A percentile compares a stretch with the other conserved stretches of the same genome.
These are phyloP conservation scores for Myriosclerotinia curreyana DNA, from an alignment of 2,329 filamentous ascomycete species.

Conservation along the genomic window DNA sequence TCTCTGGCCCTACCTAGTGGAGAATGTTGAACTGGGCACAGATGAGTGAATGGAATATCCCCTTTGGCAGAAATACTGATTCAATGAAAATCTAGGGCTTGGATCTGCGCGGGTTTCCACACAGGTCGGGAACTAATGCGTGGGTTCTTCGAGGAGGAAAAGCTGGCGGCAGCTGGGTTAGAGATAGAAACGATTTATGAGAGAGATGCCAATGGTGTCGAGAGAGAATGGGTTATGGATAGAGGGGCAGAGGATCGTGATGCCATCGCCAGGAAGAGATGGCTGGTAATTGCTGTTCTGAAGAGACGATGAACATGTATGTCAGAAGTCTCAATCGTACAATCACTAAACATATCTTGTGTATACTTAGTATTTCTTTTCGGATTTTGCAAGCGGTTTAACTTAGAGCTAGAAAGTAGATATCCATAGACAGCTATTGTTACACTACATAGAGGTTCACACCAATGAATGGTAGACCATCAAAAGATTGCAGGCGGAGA, in stretches of 20 bases:
- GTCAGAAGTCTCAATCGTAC: background rate
- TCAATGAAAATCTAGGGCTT: constrained; percentile 41
- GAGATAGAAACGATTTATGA: constrained; percentile 66
- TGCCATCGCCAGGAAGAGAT: constrained; percentile 61
- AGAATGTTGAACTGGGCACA: background rate
- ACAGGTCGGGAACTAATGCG: constrained; percentile 64
- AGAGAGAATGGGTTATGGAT: constrained; percentile 60
- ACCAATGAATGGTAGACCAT: constrained; percentile 11
- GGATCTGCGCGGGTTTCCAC: constrained; percentile 70
- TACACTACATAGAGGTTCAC: constrained; percentile 11
- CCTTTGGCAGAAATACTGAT: constrained; percentile 10
- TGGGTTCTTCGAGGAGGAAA: constrained; percentile 57
- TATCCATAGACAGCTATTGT: background rate
- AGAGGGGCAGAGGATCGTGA: constrained; percentile 61
- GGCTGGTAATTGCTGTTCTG: constrained; percentile 61
- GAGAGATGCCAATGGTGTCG: constrained; percentile 61
- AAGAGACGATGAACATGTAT: constrained; percentile 31
- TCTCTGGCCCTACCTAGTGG: background rate
- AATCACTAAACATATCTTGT: background rate
- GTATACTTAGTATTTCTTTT: background rate
- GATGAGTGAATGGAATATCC: background rate
- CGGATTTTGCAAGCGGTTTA: background rate
- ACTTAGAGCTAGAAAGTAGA: background rate
- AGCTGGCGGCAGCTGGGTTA: constrained; percentile 50
- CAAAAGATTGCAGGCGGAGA: background rate